Evolutionary conservation across 306 rosid genomes (phyloP), one percentile per base, ranked within the genome.

Genomic region (Clitoria ternatea): DNA sequence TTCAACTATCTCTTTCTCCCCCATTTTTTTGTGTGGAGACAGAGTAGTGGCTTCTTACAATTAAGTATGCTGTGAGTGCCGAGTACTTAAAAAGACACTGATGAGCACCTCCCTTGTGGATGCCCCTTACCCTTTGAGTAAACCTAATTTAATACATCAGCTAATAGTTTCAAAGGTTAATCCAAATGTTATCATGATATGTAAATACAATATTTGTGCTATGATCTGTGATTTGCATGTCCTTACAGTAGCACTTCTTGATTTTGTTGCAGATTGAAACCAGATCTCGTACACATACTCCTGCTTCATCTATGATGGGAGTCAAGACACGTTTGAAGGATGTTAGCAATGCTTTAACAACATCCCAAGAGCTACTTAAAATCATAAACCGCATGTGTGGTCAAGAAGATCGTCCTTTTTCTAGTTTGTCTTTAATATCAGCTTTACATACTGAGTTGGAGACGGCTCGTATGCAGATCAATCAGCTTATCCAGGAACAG

Each of bases 361-460:
- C 96, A 5, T 90, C 93, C 13, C 87, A 87, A 66, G 94, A 90
- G 77, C 81, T 90, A 29, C 89, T 90, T 61, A 90, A 90, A 76
- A 87, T 90, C 24, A 90, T 90, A 66, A 81, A 85, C 75, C 90
- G 94, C n/a, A 68, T 90, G 62, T 82, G 91, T 91, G 86, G 90
- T 42, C 87, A 87, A 52, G 94, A 90, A 60, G 89, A 85, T 70
- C 84, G 83, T 32, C 85, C 96, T 80, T 87, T 87, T 0, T 78
- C 96, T 3, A 85, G 30, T 26, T 1, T 26, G 30, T 26, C 30
- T 4, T 4, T 26, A 1, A 26, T 4, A 2, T 26, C 4, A 26
- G 30, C 30, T 26, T 26, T 26, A 26, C 30, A 26, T 26, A 26
- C 4, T 26, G 30, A 26, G 30, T 26, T 26, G 30, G 30, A 26